These are phyloP conservation scores for Monilinia aucupariae DNA, from an alignment of 2,329 filamentous ascomycete genomes.

Conservation along the genomic window DNA sequence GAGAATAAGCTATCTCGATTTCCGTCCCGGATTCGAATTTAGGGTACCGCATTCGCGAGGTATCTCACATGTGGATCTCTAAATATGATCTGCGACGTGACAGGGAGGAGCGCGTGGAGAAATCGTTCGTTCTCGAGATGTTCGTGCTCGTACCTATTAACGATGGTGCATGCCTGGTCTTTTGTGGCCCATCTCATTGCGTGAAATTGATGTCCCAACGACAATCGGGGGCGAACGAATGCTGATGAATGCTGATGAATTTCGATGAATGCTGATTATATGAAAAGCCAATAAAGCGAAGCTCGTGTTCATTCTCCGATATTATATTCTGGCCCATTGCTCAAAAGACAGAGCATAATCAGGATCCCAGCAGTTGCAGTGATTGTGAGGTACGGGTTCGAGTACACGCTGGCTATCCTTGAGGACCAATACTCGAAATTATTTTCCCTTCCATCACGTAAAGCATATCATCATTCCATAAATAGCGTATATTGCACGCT, in stretches of 20 bases:
- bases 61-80: too few relatives aligned
- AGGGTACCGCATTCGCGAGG: too few relatives aligned
- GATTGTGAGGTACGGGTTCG: background rate
- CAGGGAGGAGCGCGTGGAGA: too few relatives aligned
- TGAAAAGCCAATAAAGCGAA: background rate
- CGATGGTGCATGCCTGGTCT: background rate
- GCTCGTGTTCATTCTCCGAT: background rate
- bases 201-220: background rate
- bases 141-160: too few relatives aligned
- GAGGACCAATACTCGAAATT: background rate
- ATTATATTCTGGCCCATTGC: background rate
- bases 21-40: too few relatives aligned
- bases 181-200: too few relatives aligned
- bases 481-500: background rate
- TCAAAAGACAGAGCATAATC: background rate
- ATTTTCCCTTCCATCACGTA: too few relatives aligned
- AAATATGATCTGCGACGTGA: too few relatives aligned
- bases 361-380: background rate
- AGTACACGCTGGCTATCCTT: background rate
- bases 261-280: too few relatives aligned
- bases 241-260: too few relatives aligned
- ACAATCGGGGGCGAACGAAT: background rate
- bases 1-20: too few relatives aligned
- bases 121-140: background rate
- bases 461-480: background rate